Evolutionary conservation across 345 rosid species (phyloP).

Genomic region (Populus alba): DNA sequence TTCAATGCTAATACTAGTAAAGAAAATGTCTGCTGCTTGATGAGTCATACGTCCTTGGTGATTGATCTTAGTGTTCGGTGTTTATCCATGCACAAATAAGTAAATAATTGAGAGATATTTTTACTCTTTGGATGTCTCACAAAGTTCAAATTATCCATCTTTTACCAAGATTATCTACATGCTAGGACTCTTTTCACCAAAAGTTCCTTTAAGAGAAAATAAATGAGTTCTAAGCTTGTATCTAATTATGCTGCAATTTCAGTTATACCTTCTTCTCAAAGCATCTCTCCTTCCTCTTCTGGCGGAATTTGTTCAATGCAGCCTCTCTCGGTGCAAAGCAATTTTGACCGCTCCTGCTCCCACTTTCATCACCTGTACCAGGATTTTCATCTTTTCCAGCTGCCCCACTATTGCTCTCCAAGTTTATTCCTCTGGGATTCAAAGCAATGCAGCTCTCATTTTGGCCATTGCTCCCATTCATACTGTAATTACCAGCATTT

Average conservation of each 20-base stretch:
- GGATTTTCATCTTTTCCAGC: constrained; percentile 9
- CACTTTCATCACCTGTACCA: constrained; percentile 22
- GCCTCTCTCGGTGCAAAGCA: constrained; percentile 47
- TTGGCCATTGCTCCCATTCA: constrained; percentile 45
- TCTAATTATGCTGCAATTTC: background rate
- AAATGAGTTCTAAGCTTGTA: background rate
- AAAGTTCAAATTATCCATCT: background rate
- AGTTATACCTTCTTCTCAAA: constrained; percentile 50
- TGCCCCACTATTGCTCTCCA: constrained; percentile 28
- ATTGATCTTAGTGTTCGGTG: background rate
- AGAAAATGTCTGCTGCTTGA: background rate
- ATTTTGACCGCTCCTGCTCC: constrained; percentile 23
- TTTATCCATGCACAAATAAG: background rate
- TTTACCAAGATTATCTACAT: background rate
- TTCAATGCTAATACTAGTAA: background rate
- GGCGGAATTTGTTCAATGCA: constrained; percentile 55
- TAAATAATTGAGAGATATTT: background rate
- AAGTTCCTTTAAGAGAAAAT: background rate
- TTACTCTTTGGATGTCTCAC: background rate
- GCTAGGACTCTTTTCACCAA: background rate
- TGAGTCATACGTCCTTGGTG: background rate
- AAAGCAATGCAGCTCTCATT: constrained; percentile 31
- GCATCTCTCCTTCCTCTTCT: constrained; percentile 62
- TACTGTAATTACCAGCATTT: constrained; percentile 27
- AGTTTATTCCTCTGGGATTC: constrained; percentile 27